Evolutionary conservation across 2,329 filamentous ascomycete genomes (phyloP), one percentile per base, ranked within the genome.

Genomic region (Pestalotiopsis sp.): DNA sequence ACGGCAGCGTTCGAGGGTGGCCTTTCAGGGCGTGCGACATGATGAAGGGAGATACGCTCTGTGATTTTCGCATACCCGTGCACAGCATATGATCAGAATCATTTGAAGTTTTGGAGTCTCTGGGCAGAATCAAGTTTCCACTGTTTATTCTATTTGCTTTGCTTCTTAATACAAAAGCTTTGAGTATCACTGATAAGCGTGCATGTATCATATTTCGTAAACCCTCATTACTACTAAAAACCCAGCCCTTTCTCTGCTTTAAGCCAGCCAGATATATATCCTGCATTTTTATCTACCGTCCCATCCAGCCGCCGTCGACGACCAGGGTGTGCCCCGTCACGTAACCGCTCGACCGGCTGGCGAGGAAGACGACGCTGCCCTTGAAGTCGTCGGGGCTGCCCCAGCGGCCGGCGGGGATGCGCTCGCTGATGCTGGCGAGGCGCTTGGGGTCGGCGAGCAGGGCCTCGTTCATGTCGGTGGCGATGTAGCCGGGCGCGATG

Each of bases 251-350:
- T 5, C 20, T 23, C 20, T 23, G 1, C 20, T 23, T 23, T 23
- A 23, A 23, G 20, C 20, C 20, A 23, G 20, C 20, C 20, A 23
- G 20, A 23, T 23, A 23, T 23, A 23, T 14, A 5, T 58, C 11
- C 20, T 58, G 56, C 56, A 7, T 36, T 36, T 36, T 13, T 14
- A 14, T 65, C 73, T 84, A 97, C 84, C 93, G 85, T 1, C 93
- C 94, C 94, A 97, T 97, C 94, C 93, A 97, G 12, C 94, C 94
- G 7, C 94, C 94, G 80, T 97, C 95, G 61, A 97, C 93, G 31
- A 92, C 91, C 73, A 97, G 77, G 4, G 94, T 84, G 80, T 97
- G 93, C 0, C 94, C 94, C 73, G 88, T 93, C 49, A 97, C 91
- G 82, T 97, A 97, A 11, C 84, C 88, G 77, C 92, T 93, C n/a